A percentile compares a stretch with the other conserved stretches of the same genome.
These are phyloP conservation scores for Nemania serpens DNA, from an alignment of 2,329 filamentous ascomycete species.

Conservation along the genomic window DNA sequence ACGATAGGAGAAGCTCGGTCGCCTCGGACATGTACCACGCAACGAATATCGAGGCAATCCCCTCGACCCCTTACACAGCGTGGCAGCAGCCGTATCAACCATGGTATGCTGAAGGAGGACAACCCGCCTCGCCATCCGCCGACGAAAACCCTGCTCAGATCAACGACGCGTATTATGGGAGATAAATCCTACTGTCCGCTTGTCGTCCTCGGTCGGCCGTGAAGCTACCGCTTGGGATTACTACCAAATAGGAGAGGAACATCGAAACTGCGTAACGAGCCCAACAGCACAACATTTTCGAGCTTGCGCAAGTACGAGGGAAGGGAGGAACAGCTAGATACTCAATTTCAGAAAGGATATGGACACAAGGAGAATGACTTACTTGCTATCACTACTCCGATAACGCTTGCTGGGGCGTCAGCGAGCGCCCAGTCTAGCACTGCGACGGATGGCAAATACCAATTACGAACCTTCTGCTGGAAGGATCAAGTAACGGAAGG, in stretches of 20 bases:
- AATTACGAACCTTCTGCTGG: background rate
- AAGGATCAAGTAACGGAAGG: too few species aligned
- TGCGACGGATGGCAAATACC: background rate
- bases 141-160: conserved; percentile 30
- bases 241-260: background rate
- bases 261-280: background rate
- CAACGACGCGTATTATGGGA: conserved; percentile 22
- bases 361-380: background rate
- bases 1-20: conserved; percentile 50
- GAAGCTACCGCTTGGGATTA: background rate
- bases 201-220: background rate
- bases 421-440: background rate
- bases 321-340: background rate
- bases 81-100: conserved; percentile 55
- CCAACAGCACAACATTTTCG: background rate
- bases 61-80: conserved; percentile 45
- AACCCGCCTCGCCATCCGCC: conserved; percentile 15
- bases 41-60: conserved; percentile 29
- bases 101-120: conserved; percentile 38
- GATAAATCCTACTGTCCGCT: background rate
- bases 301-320: background rate
- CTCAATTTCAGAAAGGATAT: background rate
- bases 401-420: background rate
- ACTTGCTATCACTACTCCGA: background rate
- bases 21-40: conserved; percentile 51